phyloP scores from a whole-genome alignment of 2,329 filamentous ascomycete species.

The Polytolypa hystricis region DNA sequence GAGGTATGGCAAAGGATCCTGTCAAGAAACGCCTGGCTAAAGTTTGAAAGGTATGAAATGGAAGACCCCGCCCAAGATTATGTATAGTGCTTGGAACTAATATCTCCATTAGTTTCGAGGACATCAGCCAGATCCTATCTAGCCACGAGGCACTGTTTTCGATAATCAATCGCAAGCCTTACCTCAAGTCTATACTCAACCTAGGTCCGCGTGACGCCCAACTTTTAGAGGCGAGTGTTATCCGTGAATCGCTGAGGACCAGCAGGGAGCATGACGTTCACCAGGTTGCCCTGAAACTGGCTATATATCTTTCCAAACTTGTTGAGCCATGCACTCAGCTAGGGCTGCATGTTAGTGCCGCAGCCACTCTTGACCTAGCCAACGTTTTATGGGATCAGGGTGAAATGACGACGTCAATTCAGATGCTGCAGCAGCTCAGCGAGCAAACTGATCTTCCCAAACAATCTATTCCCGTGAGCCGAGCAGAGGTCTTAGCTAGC shows the following conservation, averaged over 20 bases:
- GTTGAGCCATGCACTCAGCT: slow-evolving; percentile 56
- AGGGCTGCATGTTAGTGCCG: slow-evolving; percentile 67
- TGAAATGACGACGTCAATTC: slow-evolving; percentile 78
- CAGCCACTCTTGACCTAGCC: slow-evolving; percentile 70
- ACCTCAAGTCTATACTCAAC: slow-evolving; percentile 50
- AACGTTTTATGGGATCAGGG: slow-evolving; percentile 91
- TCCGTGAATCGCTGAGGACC: slow-evolving; percentile 62
- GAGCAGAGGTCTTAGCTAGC: slow-evolving; percentile 72
- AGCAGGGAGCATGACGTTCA: slow-evolving; percentile 69
- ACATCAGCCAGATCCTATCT: slow-evolving; percentile 69
- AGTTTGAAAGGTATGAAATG: slow-evolving; percentile 67
- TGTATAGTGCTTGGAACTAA: no score
- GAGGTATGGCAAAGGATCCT: slow-evolving; percentile 54
- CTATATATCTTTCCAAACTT: slow-evolving; percentile 71
- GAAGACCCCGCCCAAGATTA: no score
- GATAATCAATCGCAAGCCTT: slow-evolving; percentile 59
- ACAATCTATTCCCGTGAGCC: slow-evolving; percentile 61
- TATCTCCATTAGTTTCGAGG: slow-evolving; percentile 32
- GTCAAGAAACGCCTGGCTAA: slow-evolving; percentile 64
- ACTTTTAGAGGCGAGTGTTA: slow-evolving; percentile 62
- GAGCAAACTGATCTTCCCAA: slow-evolving; percentile 49
- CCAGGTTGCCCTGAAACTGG: slow-evolving; percentile 77
- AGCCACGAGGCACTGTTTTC: slow-evolving; percentile 75
- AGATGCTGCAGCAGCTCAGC: slow-evolving; percentile 69
- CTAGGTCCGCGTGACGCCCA: slow-evolving; percentile 54